Percentiles rank a stretch among this genome's conserved stretches.
These are phyloP conservation scores for Chondrus crispus DNA, from an alignment of 23 red algal genomes.

Conservation along the genomic window DNA sequence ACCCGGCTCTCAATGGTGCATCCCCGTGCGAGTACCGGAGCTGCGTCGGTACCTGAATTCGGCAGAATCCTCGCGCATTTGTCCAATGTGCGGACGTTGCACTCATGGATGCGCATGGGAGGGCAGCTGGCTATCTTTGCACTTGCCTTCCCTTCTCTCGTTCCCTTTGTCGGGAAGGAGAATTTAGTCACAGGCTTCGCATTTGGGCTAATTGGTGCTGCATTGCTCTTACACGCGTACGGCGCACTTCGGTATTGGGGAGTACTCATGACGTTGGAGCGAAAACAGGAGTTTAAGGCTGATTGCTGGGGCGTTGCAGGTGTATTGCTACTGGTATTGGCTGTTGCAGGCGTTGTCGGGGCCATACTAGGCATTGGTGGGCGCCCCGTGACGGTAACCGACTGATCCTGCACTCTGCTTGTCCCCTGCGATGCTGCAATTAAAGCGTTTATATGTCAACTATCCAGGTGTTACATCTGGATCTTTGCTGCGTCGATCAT, in stretches of 20 bases:
- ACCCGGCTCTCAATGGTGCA: no score
- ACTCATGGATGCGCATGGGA: slow-evolving; percentile 39
- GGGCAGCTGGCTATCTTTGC: slow-evolving; percentile 37
- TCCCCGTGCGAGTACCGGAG: no score
- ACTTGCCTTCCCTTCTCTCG: neutral
- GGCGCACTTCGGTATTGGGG: neutral
- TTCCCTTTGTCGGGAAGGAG: neutral
- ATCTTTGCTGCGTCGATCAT: neutral
- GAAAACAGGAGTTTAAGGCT: neutral
- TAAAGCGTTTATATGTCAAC: neutral
- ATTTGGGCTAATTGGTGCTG: neutral
- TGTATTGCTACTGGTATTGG: neutral
- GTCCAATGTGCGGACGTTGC: slow-evolving; percentile 47
- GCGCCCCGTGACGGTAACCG: neutral
- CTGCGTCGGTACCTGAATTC: slow-evolving; percentile 53
- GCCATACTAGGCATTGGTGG: neutral
- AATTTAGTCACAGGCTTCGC: neutral
- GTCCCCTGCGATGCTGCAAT: neutral
- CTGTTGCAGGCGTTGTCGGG: neutral
- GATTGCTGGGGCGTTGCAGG: neutral
- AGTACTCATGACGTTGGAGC: neutral
- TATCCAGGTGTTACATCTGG: neutral
- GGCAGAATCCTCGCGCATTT: slow-evolving; percentile 38
- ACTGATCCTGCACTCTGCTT: neutral
- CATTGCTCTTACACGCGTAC: neutral